phyloP scores from a whole-genome alignment of 805 yeast genomes.

The Zygosaccharomyces bailii region DNA sequence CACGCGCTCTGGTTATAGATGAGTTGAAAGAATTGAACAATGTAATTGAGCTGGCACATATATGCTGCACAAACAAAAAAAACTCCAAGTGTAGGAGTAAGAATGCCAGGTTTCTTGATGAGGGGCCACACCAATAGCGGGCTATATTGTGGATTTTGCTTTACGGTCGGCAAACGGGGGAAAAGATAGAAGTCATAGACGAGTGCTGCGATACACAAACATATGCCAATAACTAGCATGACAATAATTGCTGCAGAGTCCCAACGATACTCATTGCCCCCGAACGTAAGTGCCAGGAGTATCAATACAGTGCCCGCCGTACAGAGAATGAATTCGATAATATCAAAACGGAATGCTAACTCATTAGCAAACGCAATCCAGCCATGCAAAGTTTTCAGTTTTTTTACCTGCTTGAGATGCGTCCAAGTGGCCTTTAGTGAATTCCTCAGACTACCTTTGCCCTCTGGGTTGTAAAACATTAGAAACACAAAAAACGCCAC shows the following conservation, averaged over 20 bases:
- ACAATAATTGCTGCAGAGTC: conserved; percentile 41
- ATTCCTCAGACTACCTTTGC: conserved; percentile 1
- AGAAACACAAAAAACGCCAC: conserved; percentile 22
- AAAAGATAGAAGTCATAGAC: conserved; percentile 41
- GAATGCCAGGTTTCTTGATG: conserved; percentile 15
- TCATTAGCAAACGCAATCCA: conserved; percentile 10
- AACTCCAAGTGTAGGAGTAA: conserved; percentile 20
- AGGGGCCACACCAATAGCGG: conserved; percentile 23
- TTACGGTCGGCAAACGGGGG: conserved; percentile 14
- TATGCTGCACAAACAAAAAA: conserved; percentile 22
- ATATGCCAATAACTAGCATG: conserved; percentile 44
- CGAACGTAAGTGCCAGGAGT: conserved; percentile 35
- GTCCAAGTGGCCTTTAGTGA: not conserved
- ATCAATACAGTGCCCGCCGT: conserved; percentile 25
- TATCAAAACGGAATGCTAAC: conserved; percentile 21
- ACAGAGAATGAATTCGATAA: conserved; percentile 24
- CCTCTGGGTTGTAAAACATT: conserved; percentile 21
- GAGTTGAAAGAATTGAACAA: conserved; percentile 30
- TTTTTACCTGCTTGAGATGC: not conserved
- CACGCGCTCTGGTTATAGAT: conserved; percentile 25
- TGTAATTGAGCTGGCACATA: conserved; percentile 24
- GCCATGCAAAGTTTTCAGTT: not conserved
- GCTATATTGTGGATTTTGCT: conserved; percentile 13
- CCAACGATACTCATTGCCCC: conserved; percentile 61
- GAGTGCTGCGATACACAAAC: conserved; percentile 42